These are phyloP conservation scores for Xylaria castorea DNA, from an alignment of 495 filamentous ascomycete species.

Conservation along the genomic window DNA sequence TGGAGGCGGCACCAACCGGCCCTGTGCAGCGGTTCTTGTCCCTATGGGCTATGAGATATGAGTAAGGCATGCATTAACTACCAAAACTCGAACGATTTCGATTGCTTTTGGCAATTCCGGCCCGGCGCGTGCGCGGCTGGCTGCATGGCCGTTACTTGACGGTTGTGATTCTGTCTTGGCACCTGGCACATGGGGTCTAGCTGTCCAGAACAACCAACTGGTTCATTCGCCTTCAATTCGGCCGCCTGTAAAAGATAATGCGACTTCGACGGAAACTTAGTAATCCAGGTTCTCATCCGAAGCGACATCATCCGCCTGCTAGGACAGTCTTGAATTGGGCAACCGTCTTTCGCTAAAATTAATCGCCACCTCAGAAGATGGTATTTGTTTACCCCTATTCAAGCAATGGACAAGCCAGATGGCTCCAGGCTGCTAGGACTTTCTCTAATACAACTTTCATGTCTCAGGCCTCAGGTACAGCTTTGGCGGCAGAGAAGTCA, in stretches of 20 bases:
- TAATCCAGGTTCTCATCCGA: background rate
- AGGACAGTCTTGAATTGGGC: background rate
- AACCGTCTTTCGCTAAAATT: background rate
- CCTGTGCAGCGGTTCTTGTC: background rate
- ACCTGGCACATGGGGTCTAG: background rate
- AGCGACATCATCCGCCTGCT: background rate
- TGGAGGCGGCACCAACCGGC: conserved; percentile 1
- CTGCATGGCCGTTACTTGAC: background rate
- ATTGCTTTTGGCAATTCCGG: conserved; percentile 1
- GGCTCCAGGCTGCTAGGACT: background rate
- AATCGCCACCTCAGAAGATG: background rate
- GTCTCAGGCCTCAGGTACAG: background rate
- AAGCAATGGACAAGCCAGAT: background rate
- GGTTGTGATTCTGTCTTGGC: background rate
- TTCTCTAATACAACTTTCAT: background rate
- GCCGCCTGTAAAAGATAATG: background rate
- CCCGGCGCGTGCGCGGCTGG: background rate
- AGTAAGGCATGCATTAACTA: conserved; percentile 12
- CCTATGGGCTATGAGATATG: background rate
- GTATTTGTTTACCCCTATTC: background rate
- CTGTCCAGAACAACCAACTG: background rate
- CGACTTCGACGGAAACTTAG: background rate
- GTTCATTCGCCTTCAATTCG: background rate
- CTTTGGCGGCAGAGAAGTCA: background rate
- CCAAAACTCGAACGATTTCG: background rate